Evolutionary conservation across 768 basidiomycete species (phyloP), one percentile per base, ranked within the genome.

Genomic region (Hygrocybe coccinea): DNA sequence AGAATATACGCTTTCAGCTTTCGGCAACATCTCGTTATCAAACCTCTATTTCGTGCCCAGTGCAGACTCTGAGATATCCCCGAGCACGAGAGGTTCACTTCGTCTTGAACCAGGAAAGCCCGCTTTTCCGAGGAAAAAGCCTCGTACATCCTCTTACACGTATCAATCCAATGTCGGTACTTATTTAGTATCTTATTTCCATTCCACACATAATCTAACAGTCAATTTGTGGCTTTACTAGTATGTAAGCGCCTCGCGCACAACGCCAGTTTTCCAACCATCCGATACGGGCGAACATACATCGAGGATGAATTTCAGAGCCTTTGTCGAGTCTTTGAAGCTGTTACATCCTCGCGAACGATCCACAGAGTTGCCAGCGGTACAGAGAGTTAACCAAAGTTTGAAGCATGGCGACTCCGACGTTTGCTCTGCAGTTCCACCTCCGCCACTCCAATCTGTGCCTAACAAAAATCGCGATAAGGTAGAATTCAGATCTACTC

Each of bases 1-100:
- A 15, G 70, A 74, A 55, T 60, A 79, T 58, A 74, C 71, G 0
- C 59, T 82, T 41, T 69, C 65, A 24, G 75, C 69, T 11, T 80
- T 69, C 38, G 79, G 80, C 7, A 76, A 80, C 22, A 73, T 79
- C 22, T 76, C 77, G 1, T 65, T 75, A 1, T 63, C 71, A 21
- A 72, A 75, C 43, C 59, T 68, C 22, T 66, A 71, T 24, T 71
- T 71, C 29, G 56, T 76, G 3, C 73, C 72, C 0, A 66, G 72
- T 14, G 61, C 66, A 29, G 62, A 65, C 12, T 60, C 64, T 1
- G 60, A 61, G 0, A 50, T 68, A 24, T 60, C 67, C 9, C 67
- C 15, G 43, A 51, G 24, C 48, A 55, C 58, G 44, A 52, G 56
- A 17, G 46, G 55, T 22, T 55, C 55, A 48, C 22, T 47, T 19